phyloP scores from a whole-genome alignment of 306 rosid species.

The Sophora flavescens region DNA sequence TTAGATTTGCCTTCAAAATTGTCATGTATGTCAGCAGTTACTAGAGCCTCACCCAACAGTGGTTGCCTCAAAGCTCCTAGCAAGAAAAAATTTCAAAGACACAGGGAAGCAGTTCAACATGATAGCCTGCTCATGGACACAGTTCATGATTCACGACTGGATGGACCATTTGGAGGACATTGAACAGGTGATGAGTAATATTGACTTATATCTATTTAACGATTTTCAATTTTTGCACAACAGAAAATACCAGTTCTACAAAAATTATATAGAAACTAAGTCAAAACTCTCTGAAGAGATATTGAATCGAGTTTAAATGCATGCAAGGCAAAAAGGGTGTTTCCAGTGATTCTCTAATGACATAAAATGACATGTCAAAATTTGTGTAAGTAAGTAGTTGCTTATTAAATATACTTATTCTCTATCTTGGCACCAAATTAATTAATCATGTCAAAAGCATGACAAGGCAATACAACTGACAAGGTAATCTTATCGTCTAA shows the following conservation, averaged over 20 bases:
- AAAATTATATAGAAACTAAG: too few relatives aligned
- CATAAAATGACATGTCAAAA: too few relatives aligned
- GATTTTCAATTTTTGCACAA: too few relatives aligned
- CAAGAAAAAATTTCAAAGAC: conserved; percentile 66
- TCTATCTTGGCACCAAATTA: background rate
- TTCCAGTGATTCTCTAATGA: background rate
- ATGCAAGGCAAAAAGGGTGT: background rate
- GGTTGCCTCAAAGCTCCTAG: conserved; percentile 74
- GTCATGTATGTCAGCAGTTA: conserved; percentile 54
- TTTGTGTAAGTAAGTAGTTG: background rate
- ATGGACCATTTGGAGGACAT: conserved; percentile 84
- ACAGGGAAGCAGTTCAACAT: conserved; percentile 78
- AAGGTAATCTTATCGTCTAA: conserved; percentile 7
- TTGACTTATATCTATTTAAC: too few relatives aligned
- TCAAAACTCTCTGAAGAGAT: background rate
- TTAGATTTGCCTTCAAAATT: too few relatives aligned
- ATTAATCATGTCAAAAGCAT: background rate
- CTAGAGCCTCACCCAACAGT: conserved; percentile 71
- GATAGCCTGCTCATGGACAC: conserved; percentile 84
- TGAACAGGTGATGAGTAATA: conserved; percentile 55
- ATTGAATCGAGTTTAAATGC: background rate
- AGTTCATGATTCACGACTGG: conserved; percentile 93
- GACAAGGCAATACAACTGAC: background rate
- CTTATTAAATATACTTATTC: background rate
- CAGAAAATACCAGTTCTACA: background rate